A percentile compares a stretch with the other conserved stretches of the same genome.
phyloP scores from a whole-genome alignment of 2,329 filamentous ascomycete species.

The Nemania diffusa region DNA sequence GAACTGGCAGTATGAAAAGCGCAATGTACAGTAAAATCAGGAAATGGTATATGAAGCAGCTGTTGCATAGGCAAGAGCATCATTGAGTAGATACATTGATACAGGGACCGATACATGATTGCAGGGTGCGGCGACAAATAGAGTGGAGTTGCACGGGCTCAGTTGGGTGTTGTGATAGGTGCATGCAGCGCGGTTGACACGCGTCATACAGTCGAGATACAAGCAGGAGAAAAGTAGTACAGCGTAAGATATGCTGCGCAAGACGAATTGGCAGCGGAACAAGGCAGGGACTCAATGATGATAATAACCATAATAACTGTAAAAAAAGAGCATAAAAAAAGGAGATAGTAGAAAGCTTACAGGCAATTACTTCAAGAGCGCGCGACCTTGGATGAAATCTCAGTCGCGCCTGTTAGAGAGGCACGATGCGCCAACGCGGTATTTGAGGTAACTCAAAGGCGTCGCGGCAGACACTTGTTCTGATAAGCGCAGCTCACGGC shows the following conservation, averaged over 20 bases:
- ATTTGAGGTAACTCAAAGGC: conserved; percentile 9
- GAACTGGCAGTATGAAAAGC: conserved; percentile 9
- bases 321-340: neutral
- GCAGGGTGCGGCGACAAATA: conserved; percentile 17
- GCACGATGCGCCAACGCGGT: conserved; percentile 14
- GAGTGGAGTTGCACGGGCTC: conserved; percentile 26
- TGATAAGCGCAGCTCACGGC: conserved; percentile 27
- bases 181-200: conserved; percentile 32
- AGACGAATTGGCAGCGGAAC: neutral
- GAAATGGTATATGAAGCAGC: conserved; percentile 1
- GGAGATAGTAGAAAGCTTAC: conserved; percentile 19
- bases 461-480: conserved; percentile 4
- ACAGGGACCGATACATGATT: conserved; percentile 25
- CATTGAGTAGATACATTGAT: conserved; percentile 23
- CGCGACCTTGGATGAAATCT: conserved; percentile 2
- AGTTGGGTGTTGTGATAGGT: conserved; percentile 30
- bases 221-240: neutral
- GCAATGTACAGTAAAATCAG: conserved; percentile 14
- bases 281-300: neutral
- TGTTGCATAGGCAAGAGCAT: conserved; percentile 1
- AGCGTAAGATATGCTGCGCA: conserved; percentile 5
- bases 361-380: conserved; percentile 13
- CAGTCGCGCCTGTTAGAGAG: conserved; percentile 6
- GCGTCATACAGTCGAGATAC: conserved; percentile 30
- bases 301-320: neutral